Base-by-base conservation (phyloP, 257 asterid genomes). In the Ophiorrhiza pumila region DNA sequence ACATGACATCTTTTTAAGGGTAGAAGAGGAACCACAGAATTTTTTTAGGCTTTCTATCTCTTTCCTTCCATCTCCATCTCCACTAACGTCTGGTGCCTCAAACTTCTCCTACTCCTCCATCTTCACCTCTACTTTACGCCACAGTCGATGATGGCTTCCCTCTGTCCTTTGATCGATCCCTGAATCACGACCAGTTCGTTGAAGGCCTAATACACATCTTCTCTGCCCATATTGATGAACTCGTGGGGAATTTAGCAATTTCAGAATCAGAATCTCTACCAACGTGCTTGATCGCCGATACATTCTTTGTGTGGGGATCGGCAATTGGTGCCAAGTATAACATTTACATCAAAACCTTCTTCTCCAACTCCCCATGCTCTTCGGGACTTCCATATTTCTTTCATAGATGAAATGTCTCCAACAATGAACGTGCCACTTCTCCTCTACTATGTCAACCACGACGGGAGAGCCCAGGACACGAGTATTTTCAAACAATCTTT, bases 91-190 rank as follows among this genome's bases (percentile, higher is more conserved):
- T n/a, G n/a, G n/a, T n/a, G n/a, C n/a, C n/a, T n/a, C n/a, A n/a
- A n/a, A n/a, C n/a, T n/a, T n/a, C n/a, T n/a, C n/a, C n/a, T n/a
- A n/a, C n/a, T n/a, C n/a, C n/a, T n/a, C n/a, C n/a, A n/a, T n/a
- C n/a, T n/a, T n/a, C n/a, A n/a, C n/a, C n/a, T n/a, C n/a, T 90
- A 22, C 90, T 90, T 55, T 90, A 83, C 74, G 80, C 87, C 29
- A 90, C 91, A 20, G 87, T 89, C 5, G 76, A 73, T 71, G 96
- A 89, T 62, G 96, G 96, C 4, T 86, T 89, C 52, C 96, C 96
- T 4, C 68, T 86, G 66, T 78, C 69, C 1, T 90, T 87, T 49
- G 96, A 90, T 57, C 83, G 96, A 50, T 82, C 89, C 10, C 42
- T 73, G 57, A 86, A 90, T 62, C 86, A 85, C 80, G 90, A 86